Evolutionary conservation across 2,329 filamentous ascomycete species (phyloP), one percentile per base, ranked within the genome.

Genomic region (Stagonosporopsis rhizophila): DNA sequence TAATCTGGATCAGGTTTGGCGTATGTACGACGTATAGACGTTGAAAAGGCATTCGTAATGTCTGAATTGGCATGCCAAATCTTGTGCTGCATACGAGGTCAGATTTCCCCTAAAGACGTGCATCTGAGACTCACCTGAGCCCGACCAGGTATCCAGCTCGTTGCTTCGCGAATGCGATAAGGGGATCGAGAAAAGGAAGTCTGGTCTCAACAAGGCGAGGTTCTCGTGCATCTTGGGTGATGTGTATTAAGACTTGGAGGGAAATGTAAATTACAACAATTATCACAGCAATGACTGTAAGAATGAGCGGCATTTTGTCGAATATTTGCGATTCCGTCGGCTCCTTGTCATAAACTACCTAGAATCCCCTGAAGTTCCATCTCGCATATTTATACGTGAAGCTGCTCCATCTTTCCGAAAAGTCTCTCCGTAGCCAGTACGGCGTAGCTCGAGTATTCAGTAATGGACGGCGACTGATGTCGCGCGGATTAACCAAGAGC

Each of bases 1-100:
- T 71, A 0, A 41, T 52, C 8, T 74, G 68, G 23, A 81, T 74
- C 19, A 81, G 60, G 0, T 72, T 56, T 0, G 74, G 69, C 1
- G 67, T 70, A 9, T 76, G 76, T 12, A 80, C 71, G 9, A 81
- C 67, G 44, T 81, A 81, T 45, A 80, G 68, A 45, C 77, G 77
- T 27, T 75, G 68, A 4, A 78, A 77, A 1, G 77, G 77, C 32
- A 81, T 65, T 2, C 72, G 56, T 20, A 82, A 58, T 4, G 78
- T 81, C 52, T 76, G 77, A 28, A 81, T 78, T 0, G 78, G 75
- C 1, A 66, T 25, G 3, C 53, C 30, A 19, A 65, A 62, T 12
- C 44, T 42, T 23, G 38, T 44, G n/a, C 64, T 69, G 42, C 14
- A 15, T 11, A 28, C 11, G 30, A 11, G 6, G 22, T 54, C 3